Conservation (phyloP, 1,284 basidiomycete genomes). For the Serendipita sp. region DNA sequence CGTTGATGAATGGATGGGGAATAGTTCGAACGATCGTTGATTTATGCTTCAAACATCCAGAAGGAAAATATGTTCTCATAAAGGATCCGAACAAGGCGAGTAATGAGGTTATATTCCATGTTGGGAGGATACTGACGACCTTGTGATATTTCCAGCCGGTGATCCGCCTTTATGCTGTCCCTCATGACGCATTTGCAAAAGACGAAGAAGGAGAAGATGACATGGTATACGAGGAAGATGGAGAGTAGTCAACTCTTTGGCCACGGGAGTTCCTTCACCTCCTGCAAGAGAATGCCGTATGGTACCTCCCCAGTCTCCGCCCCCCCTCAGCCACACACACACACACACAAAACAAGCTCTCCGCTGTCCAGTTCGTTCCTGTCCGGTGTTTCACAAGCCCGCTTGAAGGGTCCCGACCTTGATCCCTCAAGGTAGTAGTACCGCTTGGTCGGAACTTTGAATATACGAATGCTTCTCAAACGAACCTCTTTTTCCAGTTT, state of each 20-base stretch:
- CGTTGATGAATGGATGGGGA: constrained; percentile 93
- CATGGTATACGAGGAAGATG: constrained; percentile 37
- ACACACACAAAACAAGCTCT: too few relatives aligned
- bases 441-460: too few relatives aligned
- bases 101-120: constrained; percentile 12
- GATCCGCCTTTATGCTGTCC: constrained; percentile 87
- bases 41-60: constrained; percentile 84
- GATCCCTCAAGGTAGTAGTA: too few relatives aligned
- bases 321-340: too few relatives aligned
- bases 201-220: constrained; percentile 44
- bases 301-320: too few relatives aligned
- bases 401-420: too few relatives aligned
- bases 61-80: constrained; percentile 89
- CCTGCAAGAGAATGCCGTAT: too few relatives aligned
- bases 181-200: constrained; percentile 67
- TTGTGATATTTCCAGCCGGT: constrained; percentile 48
- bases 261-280: too few relatives aligned
- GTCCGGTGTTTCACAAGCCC: too few relatives aligned
- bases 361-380: too few relatives aligned
- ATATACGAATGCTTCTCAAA: too few relatives aligned
- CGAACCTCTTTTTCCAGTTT: too few relatives aligned
- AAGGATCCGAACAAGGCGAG: constrained; percentile 93
- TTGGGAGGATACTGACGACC: constrained; percentile 3
- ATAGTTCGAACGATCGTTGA: constrained; percentile 92
- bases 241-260: constrained; percentile 19